Conservation (phyloP, 441 rosid species). For the Metrosideros polymorpha region DNA sequence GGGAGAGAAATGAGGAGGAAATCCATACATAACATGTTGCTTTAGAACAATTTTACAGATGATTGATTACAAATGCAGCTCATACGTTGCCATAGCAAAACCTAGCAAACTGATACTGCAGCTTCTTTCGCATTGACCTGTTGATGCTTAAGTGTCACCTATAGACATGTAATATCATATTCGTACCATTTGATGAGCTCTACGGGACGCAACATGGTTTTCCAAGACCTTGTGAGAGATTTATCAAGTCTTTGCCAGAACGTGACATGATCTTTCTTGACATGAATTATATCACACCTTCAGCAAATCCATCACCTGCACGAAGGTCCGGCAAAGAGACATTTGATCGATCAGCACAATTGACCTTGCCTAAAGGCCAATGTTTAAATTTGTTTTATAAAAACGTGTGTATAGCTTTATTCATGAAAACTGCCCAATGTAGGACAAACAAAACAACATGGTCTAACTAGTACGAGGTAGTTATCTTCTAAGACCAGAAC, state of each 20-base stretch:
- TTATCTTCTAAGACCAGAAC: neutral
- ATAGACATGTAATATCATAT: neutral
- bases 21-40: neutral
- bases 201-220: neutral
- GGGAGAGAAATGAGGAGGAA: neutral
- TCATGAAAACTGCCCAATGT: neutral
- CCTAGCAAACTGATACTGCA: neutral
- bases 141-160: neutral
- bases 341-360: neutral
- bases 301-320: neutral
- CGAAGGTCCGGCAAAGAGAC: neutral
- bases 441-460: neutral
- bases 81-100: neutral
- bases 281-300: neutral
- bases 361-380: neutral
- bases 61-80: neutral
- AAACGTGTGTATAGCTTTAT: neutral
- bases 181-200: neutral
- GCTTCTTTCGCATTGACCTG: neutral
- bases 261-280: neutral
- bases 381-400: neutral
- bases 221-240: neutral
- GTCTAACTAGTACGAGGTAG: neutral
- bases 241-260: neutral
- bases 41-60: neutral